Percentiles rank a stretch among this genome's conserved stretches.
Conservation (phyloP, 208 protist genomes). For the Acanthamoeba lugdunensis region DNA sequence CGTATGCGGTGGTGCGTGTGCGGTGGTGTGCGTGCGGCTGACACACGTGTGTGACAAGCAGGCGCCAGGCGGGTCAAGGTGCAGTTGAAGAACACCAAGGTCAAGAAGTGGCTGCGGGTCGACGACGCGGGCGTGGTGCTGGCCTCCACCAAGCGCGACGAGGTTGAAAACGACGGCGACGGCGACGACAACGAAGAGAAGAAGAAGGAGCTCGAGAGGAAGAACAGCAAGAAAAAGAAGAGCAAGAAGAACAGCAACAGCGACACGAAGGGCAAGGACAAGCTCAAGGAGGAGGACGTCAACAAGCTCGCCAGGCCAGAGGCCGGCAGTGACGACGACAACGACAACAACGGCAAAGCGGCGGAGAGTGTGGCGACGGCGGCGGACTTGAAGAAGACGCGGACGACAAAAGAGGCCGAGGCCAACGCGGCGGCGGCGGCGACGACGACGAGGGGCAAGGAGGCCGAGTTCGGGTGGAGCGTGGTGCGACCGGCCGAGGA, state of each 20-base stretch:
- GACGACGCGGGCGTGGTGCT: background rate
- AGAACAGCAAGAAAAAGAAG: background rate
- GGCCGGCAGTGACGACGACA: background rate
- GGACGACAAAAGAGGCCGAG: background rate
- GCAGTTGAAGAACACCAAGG: constrained; percentile 47
- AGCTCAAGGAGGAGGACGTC: background rate
- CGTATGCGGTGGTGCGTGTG: too few relatives aligned
- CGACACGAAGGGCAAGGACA: background rate
- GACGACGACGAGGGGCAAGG: background rate
- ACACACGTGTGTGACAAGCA: background rate
- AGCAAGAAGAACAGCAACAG: background rate
- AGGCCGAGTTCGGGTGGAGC: constrained; percentile 20
- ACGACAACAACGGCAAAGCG: background rate
- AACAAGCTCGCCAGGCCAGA: background rate
- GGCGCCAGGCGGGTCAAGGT: background rate
- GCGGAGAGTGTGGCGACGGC: background rate
- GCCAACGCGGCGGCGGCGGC: background rate
- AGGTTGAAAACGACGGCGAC: background rate
- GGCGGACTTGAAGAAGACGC: background rate
- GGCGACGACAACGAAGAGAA: background rate
- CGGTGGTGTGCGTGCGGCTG: too few relatives aligned
- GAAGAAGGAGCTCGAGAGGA: background rate
- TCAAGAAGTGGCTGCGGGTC: constrained; percentile 37
- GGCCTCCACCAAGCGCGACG: background rate
- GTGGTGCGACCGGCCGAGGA: background rate